Conservation (phyloP, 208 protist species). For the Wallacemonas sp. region DNA sequence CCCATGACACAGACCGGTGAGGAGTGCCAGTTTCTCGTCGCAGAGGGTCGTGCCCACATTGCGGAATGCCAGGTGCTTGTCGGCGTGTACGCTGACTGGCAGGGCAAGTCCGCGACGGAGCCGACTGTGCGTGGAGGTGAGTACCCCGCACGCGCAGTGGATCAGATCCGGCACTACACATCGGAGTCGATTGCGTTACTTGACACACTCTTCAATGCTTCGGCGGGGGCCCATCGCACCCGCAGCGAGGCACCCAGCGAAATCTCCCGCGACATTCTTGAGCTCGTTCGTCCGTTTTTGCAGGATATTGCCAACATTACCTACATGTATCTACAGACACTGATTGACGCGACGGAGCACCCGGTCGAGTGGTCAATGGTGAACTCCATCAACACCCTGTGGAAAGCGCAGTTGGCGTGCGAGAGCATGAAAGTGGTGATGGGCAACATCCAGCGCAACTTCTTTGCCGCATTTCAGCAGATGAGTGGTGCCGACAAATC, state of each 20-base stretch:
- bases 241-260: conserved; percentile 27
- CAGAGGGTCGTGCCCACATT: neutral
- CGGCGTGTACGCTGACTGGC: conserved; percentile 24
- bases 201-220: conserved; percentile 46
- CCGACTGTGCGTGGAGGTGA: conserved; percentile 41
- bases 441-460: conserved; percentile 64
- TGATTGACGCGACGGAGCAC: conserved; percentile 65
- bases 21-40: conserved; percentile 32
- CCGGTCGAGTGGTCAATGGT: conserved; percentile 49
- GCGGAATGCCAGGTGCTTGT: conserved; percentile 6
- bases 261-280: conserved; percentile 39
- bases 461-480: conserved; percentile 50
- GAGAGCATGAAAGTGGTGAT: conserved; percentile 50
- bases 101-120: conserved; percentile 31
- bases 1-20: conserved; percentile 36
- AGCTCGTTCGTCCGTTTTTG: conserved; percentile 51
- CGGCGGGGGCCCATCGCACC: conserved; percentile 40
- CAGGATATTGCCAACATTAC: conserved; percentile 47
- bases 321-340: conserved; percentile 51
- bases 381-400: conserved; percentile 33
- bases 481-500: conserved; percentile 27
- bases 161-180: conserved; percentile 35
- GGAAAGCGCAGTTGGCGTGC: conserved; percentile 41
- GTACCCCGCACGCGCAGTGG: conserved; percentile 42
- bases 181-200: conserved; percentile 44